Base-by-base conservation (phyloP, 2,329 filamentous ascomycete species). In the Aspergillus ustus region DNA sequence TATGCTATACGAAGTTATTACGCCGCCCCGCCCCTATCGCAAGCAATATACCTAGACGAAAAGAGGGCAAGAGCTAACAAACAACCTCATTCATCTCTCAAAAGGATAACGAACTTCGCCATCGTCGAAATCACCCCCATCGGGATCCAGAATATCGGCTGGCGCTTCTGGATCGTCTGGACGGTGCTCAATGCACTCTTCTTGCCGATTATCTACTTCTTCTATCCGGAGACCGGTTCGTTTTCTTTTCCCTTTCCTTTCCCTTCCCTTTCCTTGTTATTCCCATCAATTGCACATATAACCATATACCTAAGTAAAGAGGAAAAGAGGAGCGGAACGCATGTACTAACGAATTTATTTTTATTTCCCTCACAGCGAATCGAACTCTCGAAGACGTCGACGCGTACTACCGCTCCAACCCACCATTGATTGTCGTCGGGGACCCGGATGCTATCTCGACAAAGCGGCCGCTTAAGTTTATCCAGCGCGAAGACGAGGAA, bases 401-500 rank as follows among this genome's bases (percentile, higher is more conserved):
- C 49, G 69, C 67, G 3, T 77, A 77, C 62, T 80, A 78, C 58
- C 73, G 77, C 13, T 67, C 66, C 1, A 72, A 77, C 29, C 76
- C 77, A 0, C 68, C 73, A 4, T 62, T 85, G 5, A 72, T 86
- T 7, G 80, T 85, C 8, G 78, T 79, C 66, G 72, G 70, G 8
- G 81, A 85, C 59, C 80, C 81, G 55, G 75, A 84, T 37, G 83
- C 82, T 0, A 80, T 80, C 5, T 75, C 72, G 7, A 71, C 77
- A 4, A 80, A 79, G 62, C 75, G 83, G 37, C 83, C 83, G 1
- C 63, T 70, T 28, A 78, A 81, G 61, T 85, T 80, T 57, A 78
- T 82, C 20, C 43, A 55, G 45, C 57, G 34, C 11, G 57, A 60
- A 29, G 57, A 59, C 11, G 45, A 55, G 40, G 59, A 59, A 44